Base-by-base conservation (phyloP, 1,284 basidiomycete genomes). In the Heterobasidion annosum region DNA sequence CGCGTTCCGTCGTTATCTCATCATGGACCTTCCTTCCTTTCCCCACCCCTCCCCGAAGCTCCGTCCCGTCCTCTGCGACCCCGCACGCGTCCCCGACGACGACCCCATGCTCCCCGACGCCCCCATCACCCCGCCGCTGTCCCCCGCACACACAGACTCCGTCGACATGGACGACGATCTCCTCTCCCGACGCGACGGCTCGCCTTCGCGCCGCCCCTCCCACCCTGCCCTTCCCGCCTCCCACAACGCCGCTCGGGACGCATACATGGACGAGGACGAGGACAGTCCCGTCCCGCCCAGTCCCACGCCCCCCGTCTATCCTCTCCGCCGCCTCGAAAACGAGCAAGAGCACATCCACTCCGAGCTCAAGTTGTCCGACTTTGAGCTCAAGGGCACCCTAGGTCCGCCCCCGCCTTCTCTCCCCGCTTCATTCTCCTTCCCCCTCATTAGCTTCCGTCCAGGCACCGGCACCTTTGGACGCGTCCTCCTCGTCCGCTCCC, bases 401-500 rank as follows among this genome's bases (percentile, higher is more conserved):
- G 88, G 88, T 90, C 35, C 12, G 47, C 25, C 25, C 25, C 3
- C 25, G 3, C 25, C 3, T 51, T 48, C 10, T 5, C 43, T 58
- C 18, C 61, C 13, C 45, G 56, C 35, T n/a, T 54, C 51, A 50
- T 43, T 54, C 19, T 56, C 47, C 35, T 45, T 18, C 33, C 13
- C 37, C 40, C 16, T 43, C 32, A 37, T 32, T 16, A 48, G 15
- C 46, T 48, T 43, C 44, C 33, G 34, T 15, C 3, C 59, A 91
- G 93, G 94, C 12, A 94, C 94, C 5, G 94, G 94, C 13, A 97
- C 94, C 0, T 98, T 98, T 68, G 94, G 85, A 51, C 88, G 92
- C 53, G 94, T 98, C 12, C 80, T 97, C 57, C 79, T 98, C 10
- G 95, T 91, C 46, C 79, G 83, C 56, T 78, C 86, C 59, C 77